Base-by-base conservation (phyloP, 305 asterid genomes). In the Andrographis paniculata region DNA sequence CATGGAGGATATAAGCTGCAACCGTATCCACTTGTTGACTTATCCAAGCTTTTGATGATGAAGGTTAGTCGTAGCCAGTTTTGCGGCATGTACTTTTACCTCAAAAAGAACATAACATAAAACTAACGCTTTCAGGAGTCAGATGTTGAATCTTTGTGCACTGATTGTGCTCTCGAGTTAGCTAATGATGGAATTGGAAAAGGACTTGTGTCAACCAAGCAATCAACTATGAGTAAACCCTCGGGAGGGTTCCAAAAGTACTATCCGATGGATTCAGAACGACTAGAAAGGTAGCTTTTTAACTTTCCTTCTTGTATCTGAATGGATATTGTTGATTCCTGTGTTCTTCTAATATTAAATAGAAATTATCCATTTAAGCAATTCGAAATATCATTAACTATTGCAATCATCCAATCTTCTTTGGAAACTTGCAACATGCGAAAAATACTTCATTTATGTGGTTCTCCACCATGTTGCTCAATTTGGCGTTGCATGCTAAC, bases 1-100 rank as follows among this genome's bases (percentile, higher is more conserved):
- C 69, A 68, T 61, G 94, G 91, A 52, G 91, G 86, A 52, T 89
- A 89, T 79, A 85, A 82, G 77, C 85, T 78, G 64, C 95, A 89
- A 65, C 87, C 94, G 17, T 75, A 69, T 72, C 89, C 97, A 24
- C 56, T 89, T 62, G 60, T 52, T 11, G 61, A 72, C 60, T 72
- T 89, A 56, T 82, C 95, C 56, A 79, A 82, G 59, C 71, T 89
- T 58, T 73, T 89, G 45, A 52, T 76, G 77, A 74, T 89, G 78
- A 63, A 74, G 89, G 97, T 84, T 60, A 37, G 20, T 45, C 3
- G 5, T 16, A 14, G 19, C 19, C 43, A 38, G 33, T 1, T 11
- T 17, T 36, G 20, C 36, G 17, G 47, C 58, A 42, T 9, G 23
- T 37, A 22, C 36, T 57, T 63, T 50, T 38, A 39, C 45, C 6